These are phyloP conservation scores for Yamadazyma philogaea DNA, from an alignment of 805 yeast genomes.

Conservation along the genomic window DNA sequence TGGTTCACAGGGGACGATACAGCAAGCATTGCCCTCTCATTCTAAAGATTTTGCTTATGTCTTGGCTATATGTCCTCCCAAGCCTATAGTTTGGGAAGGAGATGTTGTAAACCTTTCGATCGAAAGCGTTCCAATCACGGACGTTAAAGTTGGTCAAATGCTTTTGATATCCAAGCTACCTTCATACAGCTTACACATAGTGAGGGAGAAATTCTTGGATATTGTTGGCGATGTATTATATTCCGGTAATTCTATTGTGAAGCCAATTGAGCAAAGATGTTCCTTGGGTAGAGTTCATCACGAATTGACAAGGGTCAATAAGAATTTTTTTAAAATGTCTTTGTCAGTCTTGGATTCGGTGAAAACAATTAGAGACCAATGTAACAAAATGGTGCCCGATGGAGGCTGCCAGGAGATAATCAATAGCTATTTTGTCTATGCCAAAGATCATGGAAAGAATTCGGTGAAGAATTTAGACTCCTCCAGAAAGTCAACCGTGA, in stretches of 20 bases:
- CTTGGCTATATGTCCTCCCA: slow-evolving; percentile 70
- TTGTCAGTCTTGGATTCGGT: slow-evolving; percentile 62
- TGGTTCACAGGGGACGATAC: slow-evolving; percentile 12
- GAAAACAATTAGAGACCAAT: slow-evolving; percentile 49
- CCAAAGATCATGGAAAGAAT: slow-evolving; percentile 77
- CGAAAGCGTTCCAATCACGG: slow-evolving; percentile 47
- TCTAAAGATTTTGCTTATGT: slow-evolving; percentile 53
- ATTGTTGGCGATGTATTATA: slow-evolving; percentile 54
- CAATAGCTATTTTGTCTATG: slow-evolving; percentile 70
- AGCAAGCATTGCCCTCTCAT: slow-evolving; percentile 18
- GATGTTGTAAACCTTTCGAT: slow-evolving; percentile 56
- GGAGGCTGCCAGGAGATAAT: slow-evolving; percentile 73
- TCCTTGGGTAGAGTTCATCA: slow-evolving; percentile 70
- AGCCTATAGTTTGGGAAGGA: slow-evolving; percentile 92
- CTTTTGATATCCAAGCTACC: slow-evolving; percentile 72
- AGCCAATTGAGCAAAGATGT: slow-evolving; percentile 60
- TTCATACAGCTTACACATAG: slow-evolving; percentile 48
- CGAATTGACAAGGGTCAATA: slow-evolving; percentile 64
- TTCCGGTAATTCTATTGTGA: slow-evolving; percentile 27
- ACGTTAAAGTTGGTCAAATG: slow-evolving; percentile 65
- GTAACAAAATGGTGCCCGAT: slow-evolving; percentile 45
- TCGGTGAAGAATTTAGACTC: slow-evolving; percentile 64
- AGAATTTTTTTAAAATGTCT: slow-evolving; percentile 64
- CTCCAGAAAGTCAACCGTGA: slow-evolving; percentile 61
- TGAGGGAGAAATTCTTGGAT: slow-evolving; percentile 55